These are phyloP conservation scores for Stemphylium beticola DNA, from an alignment of 2,329 filamentous ascomycete genomes.

Conservation along the genomic window DNA sequence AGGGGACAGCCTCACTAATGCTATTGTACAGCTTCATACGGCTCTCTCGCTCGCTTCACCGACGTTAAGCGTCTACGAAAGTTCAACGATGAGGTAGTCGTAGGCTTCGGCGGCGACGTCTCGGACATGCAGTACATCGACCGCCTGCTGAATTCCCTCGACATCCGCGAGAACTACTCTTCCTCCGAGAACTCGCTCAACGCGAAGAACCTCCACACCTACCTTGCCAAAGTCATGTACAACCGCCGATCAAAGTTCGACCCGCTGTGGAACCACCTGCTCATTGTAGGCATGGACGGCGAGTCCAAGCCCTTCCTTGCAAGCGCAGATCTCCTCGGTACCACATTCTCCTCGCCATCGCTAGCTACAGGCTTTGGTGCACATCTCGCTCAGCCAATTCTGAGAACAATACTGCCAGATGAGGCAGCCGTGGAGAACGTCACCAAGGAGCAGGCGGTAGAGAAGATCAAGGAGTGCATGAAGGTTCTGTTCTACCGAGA, in stretches of 20 bases:
- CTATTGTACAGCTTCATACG: slow-evolving; percentile 78
- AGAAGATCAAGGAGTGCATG: slow-evolving; percentile 89
- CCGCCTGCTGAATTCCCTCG: slow-evolving; percentile 84
- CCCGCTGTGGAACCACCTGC: slow-evolving; percentile 94
- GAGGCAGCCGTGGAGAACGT: slow-evolving; percentile 77
- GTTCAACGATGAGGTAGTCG: slow-evolving; percentile 81
- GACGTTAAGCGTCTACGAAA: slow-evolving; percentile 93
- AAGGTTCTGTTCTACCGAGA: slow-evolving; percentile 98
- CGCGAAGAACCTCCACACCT: slow-evolving; percentile 94
- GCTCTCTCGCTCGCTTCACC: slow-evolving; percentile 91
- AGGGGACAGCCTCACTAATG: slow-evolving; percentile 14
- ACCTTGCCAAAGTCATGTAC: slow-evolving; percentile 95
- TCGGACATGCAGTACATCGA: slow-evolving; percentile 99
- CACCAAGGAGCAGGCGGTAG: slow-evolving; percentile 77
- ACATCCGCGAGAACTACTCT: slow-evolving; percentile 87
- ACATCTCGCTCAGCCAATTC: slow-evolving; percentile 89
- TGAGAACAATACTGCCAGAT: slow-evolving; percentile 83
- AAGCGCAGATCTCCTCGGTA: slow-evolving; percentile 88
- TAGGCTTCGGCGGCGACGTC: slow-evolving; percentile 96
- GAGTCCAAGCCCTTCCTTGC: slow-evolving; percentile 86
- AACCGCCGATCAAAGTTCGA: slow-evolving; percentile 93
- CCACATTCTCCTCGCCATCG: slow-evolving; percentile 85
- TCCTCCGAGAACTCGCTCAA: slow-evolving; percentile 66
- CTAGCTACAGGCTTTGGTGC: slow-evolving; percentile 93
- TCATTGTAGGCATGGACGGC: slow-evolving; percentile 84